Evolutionary conservation across 768 basidiomycete species (phyloP), one percentile per base, ranked within the genome.

Genomic region (Termitomyces sp.): DNA sequence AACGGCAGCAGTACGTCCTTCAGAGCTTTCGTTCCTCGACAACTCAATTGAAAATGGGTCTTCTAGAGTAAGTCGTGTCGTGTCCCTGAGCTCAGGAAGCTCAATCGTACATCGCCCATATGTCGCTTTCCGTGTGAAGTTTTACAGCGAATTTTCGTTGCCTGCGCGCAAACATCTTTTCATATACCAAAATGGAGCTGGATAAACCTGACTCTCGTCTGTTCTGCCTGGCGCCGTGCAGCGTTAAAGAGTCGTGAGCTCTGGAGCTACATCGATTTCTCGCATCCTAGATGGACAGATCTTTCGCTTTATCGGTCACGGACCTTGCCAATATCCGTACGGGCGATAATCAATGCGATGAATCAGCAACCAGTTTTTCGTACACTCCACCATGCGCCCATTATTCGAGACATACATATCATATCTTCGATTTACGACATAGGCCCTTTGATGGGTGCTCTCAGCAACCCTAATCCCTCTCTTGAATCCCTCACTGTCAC

Each of bases 181-280:
- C 62, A 66, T 14, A 40, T 53, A 15, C 58, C 55, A 49, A 41
- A 44, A 26, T 75, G 74, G 72, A 66, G 68, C 30, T 76, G 74
- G 75, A 60, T 70, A 34, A 55, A 53, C 35, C 43, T 75, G 32
- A 65, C 72, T 3, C 65, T 70, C 42, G 71, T 75, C 8, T 76
- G 75, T 60, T 69, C 69, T 12, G 49, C 60, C 46, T 76, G 75
- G 75, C 66, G 74, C 53, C 57, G 56, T 26, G 59, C 64, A 22
- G 70, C 73, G 17, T 62, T 74, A 14, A 57, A 64, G n/a, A 66
- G 62, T 42, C 64, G 51, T 19, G 66, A 67, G 15, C 58, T 75
- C 22, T 76, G 74, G 75, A 62, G 65, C 46, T 66, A 68, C 56
- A 64, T 75, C 59, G 75, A 76, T 54, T 76, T 74, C 51, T 68